Conservation (phyloP, 2,329 filamentous ascomycete species). For the Paracorniculantispora psalliotae region DNA sequence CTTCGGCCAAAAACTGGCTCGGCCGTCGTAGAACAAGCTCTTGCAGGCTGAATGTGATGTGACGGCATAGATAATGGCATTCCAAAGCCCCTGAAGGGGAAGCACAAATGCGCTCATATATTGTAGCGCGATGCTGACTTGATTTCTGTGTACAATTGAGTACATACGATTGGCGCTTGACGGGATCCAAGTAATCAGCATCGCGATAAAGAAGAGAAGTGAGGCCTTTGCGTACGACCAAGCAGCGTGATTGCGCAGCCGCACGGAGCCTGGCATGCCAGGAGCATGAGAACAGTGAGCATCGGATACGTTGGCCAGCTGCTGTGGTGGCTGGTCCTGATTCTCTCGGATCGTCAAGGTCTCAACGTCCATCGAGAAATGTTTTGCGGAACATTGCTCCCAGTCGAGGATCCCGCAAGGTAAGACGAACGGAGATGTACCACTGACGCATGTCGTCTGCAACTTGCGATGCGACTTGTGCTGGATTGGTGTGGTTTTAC, state of each 20-base stretch:
- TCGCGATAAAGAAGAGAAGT: constrained; percentile 64
- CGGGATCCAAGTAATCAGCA: constrained; percentile 70
- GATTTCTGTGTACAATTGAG: constrained; percentile 53
- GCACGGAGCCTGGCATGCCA: constrained; percentile 34
- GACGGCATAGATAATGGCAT: constrained; percentile 67
- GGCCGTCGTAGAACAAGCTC: constrained; percentile 36
- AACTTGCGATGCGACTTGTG: not conserved
- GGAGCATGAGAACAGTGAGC: constrained; percentile 12
- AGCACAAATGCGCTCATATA: constrained; percentile 69
- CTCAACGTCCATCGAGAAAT: not conserved
- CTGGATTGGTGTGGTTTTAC: not conserved
- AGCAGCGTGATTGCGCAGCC: constrained; percentile 55
- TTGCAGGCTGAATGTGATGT: constrained; percentile 63
- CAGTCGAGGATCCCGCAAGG: not conserved
- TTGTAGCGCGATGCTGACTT: constrained; percentile 55
- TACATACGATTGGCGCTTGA: constrained; percentile 74
- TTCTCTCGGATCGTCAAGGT: constrained; percentile 8
- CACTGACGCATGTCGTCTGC: not conserved
- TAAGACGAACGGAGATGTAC: not conserved
- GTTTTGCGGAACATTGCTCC: not conserved
- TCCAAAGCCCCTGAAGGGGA: constrained; percentile 80
- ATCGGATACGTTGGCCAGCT: constrained; percentile 19
- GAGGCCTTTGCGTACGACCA: constrained; percentile 68
- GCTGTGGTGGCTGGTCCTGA: constrained; percentile 12
- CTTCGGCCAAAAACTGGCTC: constrained; percentile 22